phyloP scores from a whole-genome alignment of 2,329 filamentous ascomycete species.

The Amauroascus verrucosus region DNA sequence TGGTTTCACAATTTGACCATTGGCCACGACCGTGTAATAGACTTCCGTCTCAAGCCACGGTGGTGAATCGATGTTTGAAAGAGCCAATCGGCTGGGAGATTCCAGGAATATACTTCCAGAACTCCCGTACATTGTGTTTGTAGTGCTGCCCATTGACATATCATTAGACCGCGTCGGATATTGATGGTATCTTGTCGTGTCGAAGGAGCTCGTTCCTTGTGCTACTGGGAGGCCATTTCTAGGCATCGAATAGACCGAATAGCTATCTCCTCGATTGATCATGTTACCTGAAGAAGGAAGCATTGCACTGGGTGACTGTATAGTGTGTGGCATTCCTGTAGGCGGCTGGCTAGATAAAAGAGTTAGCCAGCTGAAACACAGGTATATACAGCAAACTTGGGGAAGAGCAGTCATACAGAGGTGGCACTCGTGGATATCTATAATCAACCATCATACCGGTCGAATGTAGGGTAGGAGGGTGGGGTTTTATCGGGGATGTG shows the following conservation, averaged over 20 bases:
- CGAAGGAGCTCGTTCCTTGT: conserved; percentile 21
- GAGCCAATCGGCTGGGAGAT: conserved; percentile 22
- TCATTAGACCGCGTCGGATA: conserved; percentile 28
- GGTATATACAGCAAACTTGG: background rate
- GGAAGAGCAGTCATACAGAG: conserved; percentile 30
- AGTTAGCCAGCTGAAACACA: background rate
- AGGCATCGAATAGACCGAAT: conserved; percentile 27
- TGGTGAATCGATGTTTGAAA: conserved; percentile 31
- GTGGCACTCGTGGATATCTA: conserved; percentile 27
- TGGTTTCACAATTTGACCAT: conserved; percentile 46
- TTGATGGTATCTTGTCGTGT: conserved; percentile 27
- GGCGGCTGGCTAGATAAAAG: conserved; percentile 34
- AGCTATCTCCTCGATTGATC: conserved; percentile 33
- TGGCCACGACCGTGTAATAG: conserved; percentile 29
- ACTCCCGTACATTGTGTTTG: conserved; percentile 25
- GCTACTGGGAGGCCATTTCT: conserved; percentile 25
- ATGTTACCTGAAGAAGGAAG: conserved; percentile 23
- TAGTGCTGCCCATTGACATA: conserved; percentile 24
- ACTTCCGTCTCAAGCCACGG: conserved; percentile 35
- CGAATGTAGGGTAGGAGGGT: conserved; percentile 26
- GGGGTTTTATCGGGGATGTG: conserved; percentile 22
- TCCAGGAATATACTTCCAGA: conserved; percentile 20
- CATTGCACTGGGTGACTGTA: conserved; percentile 25
- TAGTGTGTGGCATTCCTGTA: conserved; percentile 35
- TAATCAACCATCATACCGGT: conserved; percentile 33